Evolutionary conservation across 148 eudicot genomes (phyloP), one percentile per base, ranked within the genome.

Genomic region (Talinum fruticosum): DNA sequence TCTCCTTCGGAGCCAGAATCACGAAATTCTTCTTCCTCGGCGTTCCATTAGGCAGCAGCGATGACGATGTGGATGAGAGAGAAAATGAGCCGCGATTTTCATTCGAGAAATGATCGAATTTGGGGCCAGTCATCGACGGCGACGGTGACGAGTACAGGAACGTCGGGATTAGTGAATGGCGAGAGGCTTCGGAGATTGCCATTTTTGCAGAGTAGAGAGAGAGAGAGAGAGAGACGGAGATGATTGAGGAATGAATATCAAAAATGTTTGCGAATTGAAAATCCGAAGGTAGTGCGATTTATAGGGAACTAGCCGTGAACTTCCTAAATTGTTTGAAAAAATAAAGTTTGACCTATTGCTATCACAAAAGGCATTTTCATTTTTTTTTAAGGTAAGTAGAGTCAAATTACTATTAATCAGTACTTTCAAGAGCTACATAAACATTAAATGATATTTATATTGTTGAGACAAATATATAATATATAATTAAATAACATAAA

Each of bases 1-100:
- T 86, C 87, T 92, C 94, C 0, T 61, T 87, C 38, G 97, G 92
- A 10, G 91, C 82, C 15, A 79, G 85, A 26, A 90, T 77, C 53
- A 87, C 65, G 49, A 89, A 68, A 8, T 36, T 72, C 61, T 65
- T 69, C 74, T 36, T 72, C 61, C 57, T 69, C 74, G 71, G 10
- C 4, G 79, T 18, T 35, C 1, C 32, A 72, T 19, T 21, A 2
- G 79, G 29, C 44, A 74, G 15, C 73, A 36, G 44, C 3, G 71
- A 51, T 14, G 57, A 41, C 8, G 57, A 47, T 1, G 57, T 34
- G 19, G 66, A 72, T 2, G 66, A 54, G 28, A 32, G 14, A 24
- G 73, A 68, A 53, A 69, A 77, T 51, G 16, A 38, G 66, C 28
- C 5, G 24, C 34, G 51, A 32, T 67, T 37, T 24, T 16, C 14